These are phyloP conservation scores for Inga laurina DNA, from an alignment of 306 rosid genomes.

Conservation along the genomic window DNA sequence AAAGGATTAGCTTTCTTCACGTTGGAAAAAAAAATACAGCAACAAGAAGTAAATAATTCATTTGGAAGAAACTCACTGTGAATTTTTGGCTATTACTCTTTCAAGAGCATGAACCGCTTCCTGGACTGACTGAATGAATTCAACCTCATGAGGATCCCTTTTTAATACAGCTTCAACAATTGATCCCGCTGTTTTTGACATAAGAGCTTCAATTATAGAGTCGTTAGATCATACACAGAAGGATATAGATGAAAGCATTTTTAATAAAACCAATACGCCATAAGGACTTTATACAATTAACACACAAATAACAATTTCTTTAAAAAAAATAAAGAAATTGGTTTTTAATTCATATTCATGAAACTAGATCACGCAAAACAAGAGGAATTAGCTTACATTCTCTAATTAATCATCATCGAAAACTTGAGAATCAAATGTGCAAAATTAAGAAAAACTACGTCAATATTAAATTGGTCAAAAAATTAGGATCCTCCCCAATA, in stretches of 20 bases:
- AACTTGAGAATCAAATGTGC: neutral
- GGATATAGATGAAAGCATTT: conserved; percentile 3
- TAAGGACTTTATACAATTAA: neutral
- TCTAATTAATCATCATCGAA: neutral
- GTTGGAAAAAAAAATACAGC: neutral
- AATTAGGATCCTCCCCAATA: neutral
- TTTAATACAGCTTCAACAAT: conserved; percentile 80
- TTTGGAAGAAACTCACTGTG: conserved; percentile 61
- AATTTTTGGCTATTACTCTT: conserved; percentile 86
- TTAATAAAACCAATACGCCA: neutral
- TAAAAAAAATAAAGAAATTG: neutral
- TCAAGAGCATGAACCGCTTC: conserved; percentile 83
- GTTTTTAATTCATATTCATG: conserved; percentile 2
- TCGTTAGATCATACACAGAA: conserved; percentile 31
- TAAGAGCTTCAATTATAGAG: conserved; percentile 50
- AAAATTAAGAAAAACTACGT: neutral
- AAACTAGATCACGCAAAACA: conserved; percentile 17
- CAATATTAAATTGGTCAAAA: neutral
- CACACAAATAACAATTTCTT: neutral
- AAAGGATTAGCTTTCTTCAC: conserved; percentile 7
- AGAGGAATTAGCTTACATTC: conserved; percentile 9
- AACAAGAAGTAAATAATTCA: neutral
- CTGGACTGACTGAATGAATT: conserved; percentile 80
- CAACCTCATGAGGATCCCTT: conserved; percentile 88
- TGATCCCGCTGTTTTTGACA: conserved; percentile 88